Base-by-base conservation (phyloP, 2,329 filamentous ascomycete species). In the Cordyceps javanica region DNA sequence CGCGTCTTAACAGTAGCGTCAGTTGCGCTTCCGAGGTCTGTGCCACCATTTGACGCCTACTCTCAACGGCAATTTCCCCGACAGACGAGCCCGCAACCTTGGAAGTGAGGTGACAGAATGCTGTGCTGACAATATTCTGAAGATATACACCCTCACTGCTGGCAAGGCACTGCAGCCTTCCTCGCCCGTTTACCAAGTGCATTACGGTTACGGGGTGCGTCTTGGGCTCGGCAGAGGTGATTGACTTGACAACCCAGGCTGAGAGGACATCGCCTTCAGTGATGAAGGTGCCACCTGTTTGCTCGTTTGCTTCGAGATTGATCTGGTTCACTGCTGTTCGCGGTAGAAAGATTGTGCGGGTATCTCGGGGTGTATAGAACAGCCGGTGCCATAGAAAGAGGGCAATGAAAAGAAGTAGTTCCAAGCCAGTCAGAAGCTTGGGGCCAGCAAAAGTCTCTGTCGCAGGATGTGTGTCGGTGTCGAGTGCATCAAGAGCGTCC, bases 231-330 rank as follows among this genome's bases (percentile, higher is more conserved):
- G 60, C 44, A 13, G 57, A 26, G 25, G 56, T 54, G 23, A 67
- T 57, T 9, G 59, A 34, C 4, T 61, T 59, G 25, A 68, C 63
- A 59, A 67, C 65, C 73, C 75, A 79, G 0, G 73, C 73, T 1
- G 67, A 64, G 7, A 79, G 62, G 10, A 78, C 65, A 53, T 79
- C 76, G 26, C 73, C 69, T 26, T 77, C 74, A 58, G 72, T 77
- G 38, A 79, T 52, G 56, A 77, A 78, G 13, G 54, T 13, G 5
- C 34, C 6, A 70, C 63, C 14, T 52, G 58, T 11, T 46, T 51
- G 55, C 60, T 60, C 58, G 38, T 61, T 59, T 26, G 71, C 59
- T 14, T 73, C 71, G 5, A 63, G 59, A 4, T 10, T 38, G 11
- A 58, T 42, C 5, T 8, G 23, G 14, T 58, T 25, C 6, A 41